phyloP scores from a whole-genome alignment of 768 basidiomycete genomes.

The Lanmaoa rubissima region DNA sequence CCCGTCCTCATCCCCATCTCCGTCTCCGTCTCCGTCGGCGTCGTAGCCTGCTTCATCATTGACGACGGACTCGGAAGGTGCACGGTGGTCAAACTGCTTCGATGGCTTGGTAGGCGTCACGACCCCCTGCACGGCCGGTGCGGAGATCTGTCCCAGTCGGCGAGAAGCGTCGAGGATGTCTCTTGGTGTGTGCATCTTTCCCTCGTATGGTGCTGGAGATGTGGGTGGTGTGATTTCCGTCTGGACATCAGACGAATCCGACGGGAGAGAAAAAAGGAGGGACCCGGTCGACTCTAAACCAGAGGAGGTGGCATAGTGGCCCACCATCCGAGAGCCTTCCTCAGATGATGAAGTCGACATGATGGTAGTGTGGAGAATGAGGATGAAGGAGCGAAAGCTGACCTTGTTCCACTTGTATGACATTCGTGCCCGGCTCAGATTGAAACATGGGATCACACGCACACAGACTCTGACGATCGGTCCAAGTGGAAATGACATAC shows the following conservation, averaged over 20 bases:
- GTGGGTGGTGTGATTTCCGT: slow-evolving; percentile 21
- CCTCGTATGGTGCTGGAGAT: slow-evolving; percentile 18
- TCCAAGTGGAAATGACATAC: slow-evolving; percentile 6
- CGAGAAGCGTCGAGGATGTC: slow-evolving; percentile 15
- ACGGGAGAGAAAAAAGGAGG: slow-evolving; percentile 7
- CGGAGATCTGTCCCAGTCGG: slow-evolving; percentile 6
- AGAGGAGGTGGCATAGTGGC: slow-evolving; percentile 4
- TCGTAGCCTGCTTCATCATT: slow-evolving; percentile 28
- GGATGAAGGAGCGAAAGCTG: not conserved
- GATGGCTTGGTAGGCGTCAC: not conserved
- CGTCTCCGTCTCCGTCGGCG: slow-evolving; percentile 18
- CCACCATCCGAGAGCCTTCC: slow-evolving; percentile 1
- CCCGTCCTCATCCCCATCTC: not conserved
- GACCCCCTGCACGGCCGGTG: not conserved
- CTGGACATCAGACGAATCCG: slow-evolving; percentile 16
- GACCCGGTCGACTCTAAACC: slow-evolving; percentile 12
- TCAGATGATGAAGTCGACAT: slow-evolving; percentile 15
- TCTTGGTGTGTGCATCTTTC: slow-evolving; percentile 2
- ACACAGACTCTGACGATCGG: not conserved
- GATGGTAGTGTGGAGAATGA: not conserved
- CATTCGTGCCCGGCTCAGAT: slow-evolving; percentile 9
- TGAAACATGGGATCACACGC: slow-evolving; percentile 5
- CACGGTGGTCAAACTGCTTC: not conserved
- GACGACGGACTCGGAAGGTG: not conserved
- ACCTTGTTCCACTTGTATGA: slow-evolving; percentile 7